A percentile compares a stretch with the other conserved stretches of the same genome.
phyloP scores from a whole-genome alignment of 2,329 filamentous ascomycete species.

The Magnaporthiopsis poae region DNA sequence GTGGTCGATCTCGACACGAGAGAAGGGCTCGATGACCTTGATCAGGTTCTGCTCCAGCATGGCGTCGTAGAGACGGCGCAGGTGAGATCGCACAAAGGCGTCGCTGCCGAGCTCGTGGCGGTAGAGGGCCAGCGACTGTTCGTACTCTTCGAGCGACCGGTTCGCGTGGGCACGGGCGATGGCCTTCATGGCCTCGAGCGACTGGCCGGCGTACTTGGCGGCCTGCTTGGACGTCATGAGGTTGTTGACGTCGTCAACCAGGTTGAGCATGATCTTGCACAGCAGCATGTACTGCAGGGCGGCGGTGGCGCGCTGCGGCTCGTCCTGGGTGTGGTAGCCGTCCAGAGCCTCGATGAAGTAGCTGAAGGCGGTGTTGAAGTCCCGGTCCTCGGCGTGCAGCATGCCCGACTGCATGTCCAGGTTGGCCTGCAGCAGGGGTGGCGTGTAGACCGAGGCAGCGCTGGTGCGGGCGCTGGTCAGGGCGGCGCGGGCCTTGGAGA shows the following conservation, averaged over 20 bases:
- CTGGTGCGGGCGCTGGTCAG: slow-evolving; percentile 89
- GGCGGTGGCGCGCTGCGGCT: slow-evolving; percentile 80
- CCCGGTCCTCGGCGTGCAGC: slow-evolving; percentile 95
- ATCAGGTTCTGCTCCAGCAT: slow-evolving; percentile 99
- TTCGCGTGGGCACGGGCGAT: slow-evolving; percentile 92
- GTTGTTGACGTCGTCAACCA: slow-evolving; percentile 88
- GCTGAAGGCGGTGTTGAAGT: slow-evolving; percentile 97
- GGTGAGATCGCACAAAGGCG: slow-evolving; percentile 91
- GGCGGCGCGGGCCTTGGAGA: slow-evolving; percentile 87
- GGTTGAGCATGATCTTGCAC: slow-evolving; percentile 99
- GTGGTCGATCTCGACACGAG: slow-evolving; percentile 89
- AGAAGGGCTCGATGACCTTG: slow-evolving; percentile 99
- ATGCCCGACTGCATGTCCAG: slow-evolving; percentile 99
- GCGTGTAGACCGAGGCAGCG: slow-evolving; percentile 93
- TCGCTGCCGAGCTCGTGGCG: slow-evolving; percentile 89
- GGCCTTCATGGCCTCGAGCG: slow-evolving; percentile 97
- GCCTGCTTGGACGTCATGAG: slow-evolving; percentile 95
- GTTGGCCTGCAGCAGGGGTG: slow-evolving; percentile 85
- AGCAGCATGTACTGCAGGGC: slow-evolving; percentile 98
- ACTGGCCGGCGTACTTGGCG: slow-evolving; percentile 88
- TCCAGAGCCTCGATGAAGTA: slow-evolving; percentile 99
- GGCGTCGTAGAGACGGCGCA: slow-evolving; percentile 89
- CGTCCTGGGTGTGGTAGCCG: slow-evolving; percentile 89
- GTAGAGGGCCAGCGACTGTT: slow-evolving; percentile 80
- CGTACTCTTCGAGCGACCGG: slow-evolving; percentile 92